Base-by-base conservation (phyloP, 106 monocot species). In the Triglochin maritima region DNA sequence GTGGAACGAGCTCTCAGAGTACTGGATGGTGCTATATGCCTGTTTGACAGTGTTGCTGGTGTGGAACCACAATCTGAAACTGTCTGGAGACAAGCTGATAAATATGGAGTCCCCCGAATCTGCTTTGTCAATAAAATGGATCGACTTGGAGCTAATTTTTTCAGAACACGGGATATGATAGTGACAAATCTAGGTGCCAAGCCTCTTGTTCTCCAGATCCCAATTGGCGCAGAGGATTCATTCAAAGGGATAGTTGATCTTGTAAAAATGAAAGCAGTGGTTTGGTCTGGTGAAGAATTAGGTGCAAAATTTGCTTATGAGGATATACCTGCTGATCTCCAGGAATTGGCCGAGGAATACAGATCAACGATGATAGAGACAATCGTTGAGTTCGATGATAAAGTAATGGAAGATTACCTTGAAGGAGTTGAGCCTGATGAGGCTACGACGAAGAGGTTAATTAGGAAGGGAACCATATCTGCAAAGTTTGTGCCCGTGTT, bases 61-160 rank as follows among this genome's bases (percentile, higher is more conserved):
- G 95, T 96, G 42, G 95, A 96, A 67, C 95, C 95, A 9, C 95
- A 96, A 63, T 96, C 95, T 63, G 95, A 96, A 76, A 96, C 95
- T 72, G 95, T 96, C 17, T 96, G 95, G 95, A 79, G 95, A 63
- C 95, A 96, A 70, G 95, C 95, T 57, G 95, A 96, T 75, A 90
- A 77, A 67, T 96, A 96, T 76, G 95, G 90, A 57, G 95, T 96
- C 64, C 95, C 95, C 14, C 81, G 95, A 71, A 83, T 96, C 63
- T 96, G 95, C 69, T 96, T 96, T 70, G 84, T 96, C 62, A 96
- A 96, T 57, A 96, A 96, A 69, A 96, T 96, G 95, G 95, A 96
- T 57, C 83, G 95, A 0, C 83, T 96, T 56, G 95, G 95, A 14
- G 95, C 95, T 64, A 91, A 96, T 59, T 96, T 91, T 63, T 96